Conservation (phyloP, 148 eudicot species). For the Persicaria maculosa region DNA sequence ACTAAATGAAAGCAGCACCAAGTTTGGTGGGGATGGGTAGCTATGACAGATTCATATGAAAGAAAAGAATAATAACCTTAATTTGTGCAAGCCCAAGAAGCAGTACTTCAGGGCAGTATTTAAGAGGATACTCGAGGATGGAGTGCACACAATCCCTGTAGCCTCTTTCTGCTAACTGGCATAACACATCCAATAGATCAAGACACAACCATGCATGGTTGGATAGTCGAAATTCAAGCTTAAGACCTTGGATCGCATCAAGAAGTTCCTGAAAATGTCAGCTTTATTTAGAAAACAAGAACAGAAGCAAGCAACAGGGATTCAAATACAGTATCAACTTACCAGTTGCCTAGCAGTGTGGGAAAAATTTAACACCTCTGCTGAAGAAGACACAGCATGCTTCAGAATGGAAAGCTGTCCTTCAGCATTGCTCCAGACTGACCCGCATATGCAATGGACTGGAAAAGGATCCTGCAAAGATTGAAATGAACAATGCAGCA, state of each 20-base stretch:
- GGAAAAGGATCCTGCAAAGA: constrained; percentile 81
- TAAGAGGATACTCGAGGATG: constrained; percentile 71
- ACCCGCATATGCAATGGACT: constrained; percentile 71
- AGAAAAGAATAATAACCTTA: constrained; percentile 41
- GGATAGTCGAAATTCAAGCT: constrained; percentile 49
- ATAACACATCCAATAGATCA: constrained; percentile 79
- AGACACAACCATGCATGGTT: constrained; percentile 86
- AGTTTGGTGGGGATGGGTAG: background rate
- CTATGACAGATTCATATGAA: background rate
- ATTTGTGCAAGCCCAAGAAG: constrained; percentile 86
- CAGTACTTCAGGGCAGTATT: constrained; percentile 75
- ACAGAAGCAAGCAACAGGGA: constrained; percentile 7
- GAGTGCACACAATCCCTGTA: constrained; percentile 59
- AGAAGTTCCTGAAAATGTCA: constrained; percentile 45
- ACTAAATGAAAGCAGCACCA: background rate
- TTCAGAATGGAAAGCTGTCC: constrained; percentile 90
- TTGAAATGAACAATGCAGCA: background rate
- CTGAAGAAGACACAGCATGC: constrained; percentile 68
- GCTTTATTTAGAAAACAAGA: constrained; percentile 10
- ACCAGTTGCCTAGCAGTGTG: constrained; percentile 78
- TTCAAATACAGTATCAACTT: constrained; percentile 17
- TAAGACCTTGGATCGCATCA: constrained; percentile 57
- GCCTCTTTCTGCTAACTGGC: constrained; percentile 87
- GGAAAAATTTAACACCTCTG: constrained; percentile 77
- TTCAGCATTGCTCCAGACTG: constrained; percentile 83